These are phyloP conservation scores for Phytophthora capsici DNA, from an alignment of 352 stramenopile species.

Conservation along the genomic window DNA sequence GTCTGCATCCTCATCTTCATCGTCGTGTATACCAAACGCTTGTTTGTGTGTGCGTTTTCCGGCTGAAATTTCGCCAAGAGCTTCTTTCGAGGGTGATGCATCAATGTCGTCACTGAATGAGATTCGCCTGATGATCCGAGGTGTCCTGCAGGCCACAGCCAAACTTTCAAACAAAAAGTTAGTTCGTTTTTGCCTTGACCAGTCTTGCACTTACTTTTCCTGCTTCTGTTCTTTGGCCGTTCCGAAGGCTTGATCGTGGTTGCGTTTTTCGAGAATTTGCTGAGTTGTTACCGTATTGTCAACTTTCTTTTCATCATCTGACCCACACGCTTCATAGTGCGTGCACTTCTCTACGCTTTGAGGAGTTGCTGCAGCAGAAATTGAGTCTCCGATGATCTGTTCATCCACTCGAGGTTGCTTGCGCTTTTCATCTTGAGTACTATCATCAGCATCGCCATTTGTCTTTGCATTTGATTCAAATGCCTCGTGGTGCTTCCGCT, in stretches of 20 bases:
- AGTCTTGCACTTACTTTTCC: conserved; percentile 31
- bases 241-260: conserved; percentile 27
- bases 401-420: conserved; percentile 18
- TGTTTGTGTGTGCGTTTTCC: conserved; percentile 36
- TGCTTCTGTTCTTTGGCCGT: conserved; percentile 19
- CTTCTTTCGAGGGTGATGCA: conserved; percentile 18
- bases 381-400: conserved; percentile 1
- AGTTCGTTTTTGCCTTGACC: background rate
- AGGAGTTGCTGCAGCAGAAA: background rate
- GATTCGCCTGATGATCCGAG: conserved; percentile 40
- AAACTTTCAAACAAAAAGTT: conserved; percentile 7
- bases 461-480: conserved; percentile 26
- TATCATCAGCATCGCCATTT: background rate
- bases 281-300: conserved; percentile 15
- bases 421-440: background rate
- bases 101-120: conserved; percentile 40
- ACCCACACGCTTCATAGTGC: conserved; percentile 38
- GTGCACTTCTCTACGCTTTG: conserved; percentile 41
- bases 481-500: conserved; percentile 37
- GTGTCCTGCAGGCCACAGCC: conserved; percentile 28
- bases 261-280: conserved; percentile 29
- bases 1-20: conserved; percentile 43
- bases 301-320: conserved; percentile 13
- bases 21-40: conserved; percentile 35
- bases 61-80: conserved; percentile 6